These are phyloP conservation scores for Pseudotulostoma volvatum DNA, from an alignment of 495 filamentous ascomycete genomes.

Conservation along the genomic window DNA sequence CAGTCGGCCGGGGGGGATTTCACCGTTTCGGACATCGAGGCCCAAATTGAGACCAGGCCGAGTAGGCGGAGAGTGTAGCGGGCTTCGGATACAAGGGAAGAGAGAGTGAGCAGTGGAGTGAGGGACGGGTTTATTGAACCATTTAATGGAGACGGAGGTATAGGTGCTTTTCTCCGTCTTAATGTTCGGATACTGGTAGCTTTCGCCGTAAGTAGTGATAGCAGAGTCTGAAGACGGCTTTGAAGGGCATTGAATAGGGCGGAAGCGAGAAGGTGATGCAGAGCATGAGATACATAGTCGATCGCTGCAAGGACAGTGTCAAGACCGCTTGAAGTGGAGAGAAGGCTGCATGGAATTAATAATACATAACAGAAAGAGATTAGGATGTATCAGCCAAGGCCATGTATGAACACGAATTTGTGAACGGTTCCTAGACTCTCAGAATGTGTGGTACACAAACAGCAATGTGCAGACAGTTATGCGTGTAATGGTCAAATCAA, in stretches of 20 bases:
- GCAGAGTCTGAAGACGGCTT: constrained; percentile 17
- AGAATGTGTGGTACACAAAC: no score
- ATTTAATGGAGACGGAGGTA: constrained; percentile 16
- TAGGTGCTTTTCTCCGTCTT: constrained; percentile 6
- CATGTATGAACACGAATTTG: no score
- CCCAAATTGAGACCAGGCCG: constrained; percentile 62
- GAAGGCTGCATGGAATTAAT: constrained; percentile 12
- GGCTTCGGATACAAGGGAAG: constrained; percentile 46
- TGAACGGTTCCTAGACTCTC: no score
- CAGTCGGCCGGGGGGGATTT: constrained; percentile 30
- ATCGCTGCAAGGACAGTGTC: constrained; percentile 22
- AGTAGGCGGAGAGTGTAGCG: constrained; percentile 64
- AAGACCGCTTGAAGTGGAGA: constrained; percentile 20
- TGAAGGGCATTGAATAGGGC: constrained; percentile 23
- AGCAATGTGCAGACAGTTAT: no score
- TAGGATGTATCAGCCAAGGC: no score
- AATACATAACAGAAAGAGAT: no score
- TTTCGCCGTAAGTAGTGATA: constrained; percentile 24
- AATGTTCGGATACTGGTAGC: constrained; percentile 10
- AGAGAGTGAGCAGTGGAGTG: constrained; percentile 36
- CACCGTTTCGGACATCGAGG: constrained; percentile 45
- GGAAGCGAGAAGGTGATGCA: constrained; percentile 26
- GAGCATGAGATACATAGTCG: constrained; percentile 23
- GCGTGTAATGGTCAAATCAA: no score
- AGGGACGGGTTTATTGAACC: no score